These are phyloP conservation scores for Stropharia rugosoannulata DNA, from an alignment of 768 basidiomycete species.

Conservation along the genomic window DNA sequence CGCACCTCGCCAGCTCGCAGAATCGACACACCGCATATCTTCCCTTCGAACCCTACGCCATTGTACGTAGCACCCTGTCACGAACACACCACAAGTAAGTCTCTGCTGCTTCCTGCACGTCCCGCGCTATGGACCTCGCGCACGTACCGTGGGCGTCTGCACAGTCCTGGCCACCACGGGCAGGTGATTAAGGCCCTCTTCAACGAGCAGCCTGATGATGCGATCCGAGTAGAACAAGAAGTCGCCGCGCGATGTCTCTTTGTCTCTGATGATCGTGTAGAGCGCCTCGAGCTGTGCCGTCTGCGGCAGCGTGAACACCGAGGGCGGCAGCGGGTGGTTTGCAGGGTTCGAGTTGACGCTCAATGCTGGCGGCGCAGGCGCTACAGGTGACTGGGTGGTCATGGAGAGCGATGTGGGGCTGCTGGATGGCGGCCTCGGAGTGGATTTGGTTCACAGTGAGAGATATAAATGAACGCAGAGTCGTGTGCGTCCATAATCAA, in stretches of 20 bases:
- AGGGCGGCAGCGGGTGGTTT: constrained; percentile 59
- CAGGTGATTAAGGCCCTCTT: constrained; percentile 88
- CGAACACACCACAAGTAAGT: background rate
- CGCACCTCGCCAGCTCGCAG: constrained; percentile 88
- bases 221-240: constrained; percentile 96
- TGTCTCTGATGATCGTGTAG: constrained; percentile 92
- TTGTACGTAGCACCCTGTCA: constrained; percentile 77
- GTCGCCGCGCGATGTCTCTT: constrained; percentile 85
- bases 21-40: constrained; percentile 96
- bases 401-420: background rate
- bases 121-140: constrained; percentile 19
- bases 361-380: constrained; percentile 34
- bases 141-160: constrained; percentile 75
- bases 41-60: constrained; percentile 94
- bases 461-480: constrained; percentile 3
- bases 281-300: constrained; percentile 94
- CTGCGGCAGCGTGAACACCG: constrained; percentile 86
- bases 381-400: constrained; percentile 10
- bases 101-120: background rate
- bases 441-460: background rate
- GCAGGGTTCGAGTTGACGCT: constrained; percentile 31
- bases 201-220: constrained; percentile 82
- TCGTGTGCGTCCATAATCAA: background rate
- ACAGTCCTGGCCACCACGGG: constrained; percentile 70
- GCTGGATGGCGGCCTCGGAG: background rate